A percentile compares a stretch with the other conserved stretches of the same genome.
Conservation (phyloP, 2,329 filamentous ascomycete genomes). For the Hypocreales sp. region DNA sequence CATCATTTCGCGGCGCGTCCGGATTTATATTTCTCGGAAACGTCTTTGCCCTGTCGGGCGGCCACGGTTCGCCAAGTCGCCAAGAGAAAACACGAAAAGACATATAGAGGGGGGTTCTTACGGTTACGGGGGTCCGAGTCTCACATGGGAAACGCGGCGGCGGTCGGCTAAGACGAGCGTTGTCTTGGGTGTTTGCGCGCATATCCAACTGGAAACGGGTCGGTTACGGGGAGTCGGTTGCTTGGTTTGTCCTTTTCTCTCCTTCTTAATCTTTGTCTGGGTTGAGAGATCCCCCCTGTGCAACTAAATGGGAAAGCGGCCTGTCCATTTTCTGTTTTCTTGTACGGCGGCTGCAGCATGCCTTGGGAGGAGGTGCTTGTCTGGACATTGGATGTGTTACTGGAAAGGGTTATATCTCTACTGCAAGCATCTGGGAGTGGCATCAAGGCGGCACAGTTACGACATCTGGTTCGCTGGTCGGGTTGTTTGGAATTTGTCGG, state of each 20-base stretch:
- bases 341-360: conserved; percentile 4
- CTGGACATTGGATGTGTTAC: conserved; percentile 9
- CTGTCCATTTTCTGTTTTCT: conserved; percentile 11
- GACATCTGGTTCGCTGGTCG: conserved; percentile 16
- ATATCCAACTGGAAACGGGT: conserved; percentile 14
- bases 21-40: conserved; percentile 2
- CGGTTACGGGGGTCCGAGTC: conserved; percentile 17
- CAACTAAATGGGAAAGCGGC: conserved; percentile 15
- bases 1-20: conserved; percentile 7
- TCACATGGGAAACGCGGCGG: conserved; percentile 16
- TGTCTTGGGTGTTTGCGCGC: conserved; percentile 12
- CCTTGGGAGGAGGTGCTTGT: conserved; percentile 1
- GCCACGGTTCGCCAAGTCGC: conserved; percentile 34
- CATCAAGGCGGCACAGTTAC: conserved; percentile 9
- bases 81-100: conserved; percentile 26
- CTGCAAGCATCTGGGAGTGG: conserved; percentile 16
- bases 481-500: conserved; percentile 13
- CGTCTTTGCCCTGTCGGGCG: no score
- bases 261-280: conserved; percentile 1
- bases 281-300: conserved; percentile 11
- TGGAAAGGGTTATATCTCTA: conserved; percentile 11
- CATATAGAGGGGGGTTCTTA: conserved; percentile 28
- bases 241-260: no score
- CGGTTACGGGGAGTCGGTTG: conserved; percentile 21
- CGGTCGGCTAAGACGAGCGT: conserved; percentile 20